phyloP scores from a whole-genome alignment of 176 grass and related monocot species.

The Oryza glumipatula region DNA sequence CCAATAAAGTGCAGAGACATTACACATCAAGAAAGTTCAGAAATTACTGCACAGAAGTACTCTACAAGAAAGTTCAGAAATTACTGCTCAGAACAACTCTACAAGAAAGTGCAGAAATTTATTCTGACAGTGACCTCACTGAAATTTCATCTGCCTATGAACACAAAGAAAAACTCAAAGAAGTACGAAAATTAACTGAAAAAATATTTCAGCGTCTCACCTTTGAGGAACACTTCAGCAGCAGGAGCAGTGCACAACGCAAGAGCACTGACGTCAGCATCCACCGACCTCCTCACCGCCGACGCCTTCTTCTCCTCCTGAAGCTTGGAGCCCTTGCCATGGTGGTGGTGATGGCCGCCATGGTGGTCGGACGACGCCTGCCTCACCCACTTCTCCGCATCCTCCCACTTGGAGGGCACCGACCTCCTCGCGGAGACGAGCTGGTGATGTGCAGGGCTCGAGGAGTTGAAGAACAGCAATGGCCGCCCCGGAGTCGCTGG shows the following conservation, averaged over 20 bases:
- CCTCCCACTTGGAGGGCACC: conserved; percentile 96
- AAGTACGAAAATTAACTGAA: background rate
- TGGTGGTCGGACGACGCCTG: conserved; percentile 56
- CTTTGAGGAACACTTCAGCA: conserved; percentile 86
- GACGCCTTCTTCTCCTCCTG: conserved; percentile 37
- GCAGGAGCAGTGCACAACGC: conserved; percentile 48
- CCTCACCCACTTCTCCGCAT: conserved; percentile 97
- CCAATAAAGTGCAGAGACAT: background rate
- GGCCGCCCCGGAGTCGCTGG: conserved; percentile 59
- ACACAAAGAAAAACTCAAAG: background rate
- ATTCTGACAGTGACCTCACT: background rate
- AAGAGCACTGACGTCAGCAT: conserved; percentile 41
- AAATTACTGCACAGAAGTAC: background rate
- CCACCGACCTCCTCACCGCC: conserved; percentile 44
- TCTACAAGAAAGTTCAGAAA: background rate
- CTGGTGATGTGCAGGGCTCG: conserved; percentile 55
- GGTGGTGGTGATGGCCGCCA: background rate
- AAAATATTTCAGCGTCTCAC: conserved; percentile 28
- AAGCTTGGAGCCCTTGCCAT: conserved; percentile 47
- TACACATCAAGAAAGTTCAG: background rate
- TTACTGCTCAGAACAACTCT: background rate
- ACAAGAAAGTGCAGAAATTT: background rate
- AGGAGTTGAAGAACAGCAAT: conserved; percentile 56
- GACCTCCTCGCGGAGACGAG: conserved; percentile 56
- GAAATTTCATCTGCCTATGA: background rate